phyloP scores from a whole-genome alignment of 192 early-diverging fungal genomes.

The Coemansia sp. region DNA sequence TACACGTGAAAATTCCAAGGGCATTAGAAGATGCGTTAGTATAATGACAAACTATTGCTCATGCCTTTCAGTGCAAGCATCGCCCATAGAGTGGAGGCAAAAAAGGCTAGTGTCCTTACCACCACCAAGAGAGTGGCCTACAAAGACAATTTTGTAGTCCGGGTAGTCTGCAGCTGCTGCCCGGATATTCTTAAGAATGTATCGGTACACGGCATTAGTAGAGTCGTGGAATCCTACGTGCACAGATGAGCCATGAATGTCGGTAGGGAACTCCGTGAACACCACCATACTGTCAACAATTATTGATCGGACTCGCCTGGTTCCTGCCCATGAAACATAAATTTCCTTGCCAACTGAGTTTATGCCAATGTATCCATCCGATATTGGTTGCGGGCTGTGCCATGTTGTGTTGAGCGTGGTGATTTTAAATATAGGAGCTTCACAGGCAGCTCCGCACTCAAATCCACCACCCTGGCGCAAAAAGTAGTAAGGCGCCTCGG shows the following conservation, averaged over 20 bases:
- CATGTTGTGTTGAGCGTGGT: slow-evolving; percentile 39
- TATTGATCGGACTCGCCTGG: slow-evolving; percentile 37
- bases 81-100: too few relatives aligned
- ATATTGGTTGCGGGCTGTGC: slow-evolving; percentile 45
- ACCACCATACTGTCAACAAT: slow-evolving; percentile 29
- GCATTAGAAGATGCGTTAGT: neutral
- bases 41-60: too few relatives aligned
- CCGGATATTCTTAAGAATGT: slow-evolving; percentile 42
- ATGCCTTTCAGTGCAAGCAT: too few relatives aligned
- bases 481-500: slow-evolving; percentile 41
- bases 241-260: slow-evolving; percentile 26
- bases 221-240: slow-evolving; percentile 39
- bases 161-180: slow-evolving; percentile 24
- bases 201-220: slow-evolving; percentile 34
- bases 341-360: slow-evolving; percentile 36
- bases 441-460: slow-evolving; percentile 29
- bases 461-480: slow-evolving; percentile 39
- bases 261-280: slow-evolving; percentile 29
- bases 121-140: slow-evolving; percentile 49
- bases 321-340: slow-evolving; percentile 49
- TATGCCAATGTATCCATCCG: slow-evolving; percentile 44
- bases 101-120: slow-evolving; percentile 17
- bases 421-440: slow-evolving; percentile 13
- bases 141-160: slow-evolving; percentile 37
- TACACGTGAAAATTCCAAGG: slow-evolving; percentile 7